These are phyloP conservation scores for Polyporus tsugae DNA, from an alignment of 1,284 basidiomycete species.

Conservation along the genomic window DNA sequence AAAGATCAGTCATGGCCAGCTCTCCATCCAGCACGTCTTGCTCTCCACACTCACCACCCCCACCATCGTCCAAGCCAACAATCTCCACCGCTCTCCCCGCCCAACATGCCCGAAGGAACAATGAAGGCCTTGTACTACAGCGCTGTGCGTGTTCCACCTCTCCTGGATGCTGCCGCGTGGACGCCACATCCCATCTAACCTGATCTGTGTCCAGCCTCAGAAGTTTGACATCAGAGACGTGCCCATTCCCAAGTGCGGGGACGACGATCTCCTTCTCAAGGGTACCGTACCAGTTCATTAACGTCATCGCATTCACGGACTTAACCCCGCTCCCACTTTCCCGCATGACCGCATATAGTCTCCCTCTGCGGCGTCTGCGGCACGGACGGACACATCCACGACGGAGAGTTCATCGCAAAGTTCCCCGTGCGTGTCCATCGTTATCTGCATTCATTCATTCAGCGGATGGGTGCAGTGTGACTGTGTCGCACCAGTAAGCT, in stretches of 20 bases:
- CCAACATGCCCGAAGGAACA: slow-evolving; percentile 51
- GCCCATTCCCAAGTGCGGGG: slow-evolving; percentile 55
- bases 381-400: slow-evolving; percentile 66
- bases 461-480: neutral
- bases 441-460: slow-evolving; percentile 22
- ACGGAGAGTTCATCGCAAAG: slow-evolving; percentile 67
- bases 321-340: neutral
- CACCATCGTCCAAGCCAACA: slow-evolving; percentile 8
- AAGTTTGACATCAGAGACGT: slow-evolving; percentile 47
- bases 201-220: slow-evolving; percentile 38
- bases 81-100: slow-evolving; percentile 6
- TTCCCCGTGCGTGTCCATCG: slow-evolving; percentile 50
- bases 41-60: slow-evolving; percentile 23
- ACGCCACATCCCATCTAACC: slow-evolving; percentile 14
- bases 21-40: slow-evolving; percentile 7
- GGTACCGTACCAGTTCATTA: slow-evolving; percentile 41
- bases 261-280: slow-evolving; percentile 64
- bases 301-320: slow-evolving; percentile 1
- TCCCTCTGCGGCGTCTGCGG: slow-evolving; percentile 45
- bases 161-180: neutral
- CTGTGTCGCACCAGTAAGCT: slow-evolving; percentile 1
- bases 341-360: slow-evolving; percentile 31
- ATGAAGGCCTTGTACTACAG: slow-evolving; percentile 54
- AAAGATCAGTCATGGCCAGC: slow-evolving; percentile 29
- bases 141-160: slow-evolving; percentile 37